Conservation (phyloP, 768 basidiomycete genomes). For the Termitomyces sp. region DNA sequence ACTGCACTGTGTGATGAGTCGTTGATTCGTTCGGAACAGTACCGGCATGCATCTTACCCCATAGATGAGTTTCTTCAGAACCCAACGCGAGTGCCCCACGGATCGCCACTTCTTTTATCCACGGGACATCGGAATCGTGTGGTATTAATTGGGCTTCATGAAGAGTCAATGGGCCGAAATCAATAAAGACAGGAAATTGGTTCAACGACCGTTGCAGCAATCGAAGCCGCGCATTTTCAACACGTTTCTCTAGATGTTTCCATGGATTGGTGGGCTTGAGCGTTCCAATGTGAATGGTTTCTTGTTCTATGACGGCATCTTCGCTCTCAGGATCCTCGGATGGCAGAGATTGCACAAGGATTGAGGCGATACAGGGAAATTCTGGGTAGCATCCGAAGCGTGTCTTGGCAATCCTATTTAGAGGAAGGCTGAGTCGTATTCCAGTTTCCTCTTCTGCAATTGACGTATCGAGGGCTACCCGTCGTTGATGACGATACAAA, state of each 20-base stretch:
- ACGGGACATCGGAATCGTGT: conserved; percentile 8
- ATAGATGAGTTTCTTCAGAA: conserved; percentile 26
- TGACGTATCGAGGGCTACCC: conserved; percentile 25
- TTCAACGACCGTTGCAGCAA: conserved; percentile 7
- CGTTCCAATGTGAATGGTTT: conserved; percentile 28
- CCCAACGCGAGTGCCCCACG: conserved; percentile 28
- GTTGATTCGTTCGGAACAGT: background rate
- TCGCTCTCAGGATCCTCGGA: conserved; percentile 18
- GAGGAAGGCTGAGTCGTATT: conserved; percentile 44
- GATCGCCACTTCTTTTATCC: conserved; percentile 26
- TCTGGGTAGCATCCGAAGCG: conserved; percentile 21
- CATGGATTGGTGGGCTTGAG: conserved; percentile 22
- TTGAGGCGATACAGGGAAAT: conserved; percentile 22
- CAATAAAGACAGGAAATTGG: conserved; percentile 31
- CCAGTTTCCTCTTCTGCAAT: conserved; percentile 29
- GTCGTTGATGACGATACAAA: conserved; percentile 40
- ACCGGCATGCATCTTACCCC: conserved; percentile 24
- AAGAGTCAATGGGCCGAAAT: conserved; percentile 39
- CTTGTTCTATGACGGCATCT: conserved; percentile 17
- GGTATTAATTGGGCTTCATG: conserved; percentile 17
- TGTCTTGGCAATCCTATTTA: conserved; percentile 30
- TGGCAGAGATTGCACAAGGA: conserved; percentile 19
- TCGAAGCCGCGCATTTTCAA: conserved; percentile 26
- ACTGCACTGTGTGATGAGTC: conserved; percentile 21
- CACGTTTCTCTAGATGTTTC: conserved; percentile 22